phyloP scores from a whole-genome alignment of 176 grass and related monocot species.

The Aegilops tauschii region DNA sequence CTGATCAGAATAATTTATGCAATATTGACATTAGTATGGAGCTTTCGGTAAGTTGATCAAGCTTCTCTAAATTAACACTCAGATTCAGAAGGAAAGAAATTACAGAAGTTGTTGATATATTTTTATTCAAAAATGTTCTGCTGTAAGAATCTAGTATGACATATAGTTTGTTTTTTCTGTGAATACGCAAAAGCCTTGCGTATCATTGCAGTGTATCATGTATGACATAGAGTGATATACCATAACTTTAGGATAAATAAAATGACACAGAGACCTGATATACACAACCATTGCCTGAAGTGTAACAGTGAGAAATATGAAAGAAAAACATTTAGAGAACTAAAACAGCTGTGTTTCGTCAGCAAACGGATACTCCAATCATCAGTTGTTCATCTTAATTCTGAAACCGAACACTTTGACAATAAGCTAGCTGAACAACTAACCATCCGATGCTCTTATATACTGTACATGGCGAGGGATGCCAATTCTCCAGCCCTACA shows the following conservation, averaged over 20 bases:
- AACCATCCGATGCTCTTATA: background rate
- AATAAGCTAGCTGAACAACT: background rate
- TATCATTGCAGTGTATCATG: too few species aligned
- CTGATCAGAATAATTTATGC: conserved; percentile 36
- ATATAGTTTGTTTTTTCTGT: background rate
- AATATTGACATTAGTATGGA: conserved; percentile 13
- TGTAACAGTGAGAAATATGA: background rate
- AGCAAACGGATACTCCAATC: background rate
- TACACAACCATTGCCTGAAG: background rate
- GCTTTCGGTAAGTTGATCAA: background rate
- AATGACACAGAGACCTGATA: background rate
- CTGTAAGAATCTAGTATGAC: background rate
- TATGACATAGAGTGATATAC: background rate
- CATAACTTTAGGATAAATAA: background rate
- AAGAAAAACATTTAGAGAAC: background rate
- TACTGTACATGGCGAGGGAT: background rate
- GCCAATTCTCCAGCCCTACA: background rate
- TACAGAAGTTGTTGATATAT: background rate
- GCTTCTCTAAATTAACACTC: background rate
- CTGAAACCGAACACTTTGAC: background rate
- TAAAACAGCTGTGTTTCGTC: background rate
- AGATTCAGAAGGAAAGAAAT: background rate
- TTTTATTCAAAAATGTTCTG: background rate
- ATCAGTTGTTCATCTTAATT: background rate
- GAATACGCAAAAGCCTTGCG: too few species aligned